Percentiles rank a stretch among this genome's conserved stretches.
Evolutionary conservation across 2,329 filamentous ascomycete species (phyloP).

Genomic region (Colletotrichum eleusines): DNA sequence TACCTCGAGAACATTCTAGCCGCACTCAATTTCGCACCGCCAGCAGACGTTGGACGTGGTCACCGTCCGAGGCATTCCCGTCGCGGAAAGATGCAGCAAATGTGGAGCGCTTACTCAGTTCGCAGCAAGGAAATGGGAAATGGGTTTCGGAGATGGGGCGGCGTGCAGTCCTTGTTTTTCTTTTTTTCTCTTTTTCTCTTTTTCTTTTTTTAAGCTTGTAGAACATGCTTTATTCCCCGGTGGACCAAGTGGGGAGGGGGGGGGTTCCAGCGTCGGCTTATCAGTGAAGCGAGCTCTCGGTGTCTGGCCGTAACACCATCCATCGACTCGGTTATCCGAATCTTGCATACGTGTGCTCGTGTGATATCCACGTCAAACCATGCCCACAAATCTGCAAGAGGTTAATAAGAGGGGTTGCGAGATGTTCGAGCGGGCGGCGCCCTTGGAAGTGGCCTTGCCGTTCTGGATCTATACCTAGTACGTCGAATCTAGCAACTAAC

Average conservation of each 20-base stretch:
- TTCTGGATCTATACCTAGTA: not conserved
- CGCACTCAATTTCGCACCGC: not conserved
- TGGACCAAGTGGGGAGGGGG: conserved; percentile 23
- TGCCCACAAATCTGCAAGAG: conserved; percentile 1
- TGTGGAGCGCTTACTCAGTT: not conserved
- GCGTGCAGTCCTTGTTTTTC: not conserved
- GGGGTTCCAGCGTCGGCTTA: conserved; percentile 4
- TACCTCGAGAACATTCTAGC: not conserved
- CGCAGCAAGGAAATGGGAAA: not conserved
- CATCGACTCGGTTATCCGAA: not conserved
- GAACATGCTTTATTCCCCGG: conserved; percentile 32
- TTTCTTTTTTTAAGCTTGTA: conserved; percentile 4
- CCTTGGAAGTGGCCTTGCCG: not conserved
- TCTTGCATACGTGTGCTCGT: not conserved
- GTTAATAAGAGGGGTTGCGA: conserved; percentile 27
- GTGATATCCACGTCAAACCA: not conserved
- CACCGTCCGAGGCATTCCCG: not conserved
- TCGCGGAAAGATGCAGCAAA: not conserved
- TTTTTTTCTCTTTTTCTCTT: not conserved
- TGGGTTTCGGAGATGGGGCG: conserved; percentile 21
- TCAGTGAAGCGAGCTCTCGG: conserved; percentile 34
- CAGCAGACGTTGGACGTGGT: not conserved
- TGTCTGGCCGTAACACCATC: conserved; percentile 10
- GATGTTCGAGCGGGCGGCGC: too few species aligned
- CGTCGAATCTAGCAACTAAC: not conserved